phyloP scores from a whole-genome alignment of 1,284 basidiomycete species.

The Rhodotorula glutinis region DNA sequence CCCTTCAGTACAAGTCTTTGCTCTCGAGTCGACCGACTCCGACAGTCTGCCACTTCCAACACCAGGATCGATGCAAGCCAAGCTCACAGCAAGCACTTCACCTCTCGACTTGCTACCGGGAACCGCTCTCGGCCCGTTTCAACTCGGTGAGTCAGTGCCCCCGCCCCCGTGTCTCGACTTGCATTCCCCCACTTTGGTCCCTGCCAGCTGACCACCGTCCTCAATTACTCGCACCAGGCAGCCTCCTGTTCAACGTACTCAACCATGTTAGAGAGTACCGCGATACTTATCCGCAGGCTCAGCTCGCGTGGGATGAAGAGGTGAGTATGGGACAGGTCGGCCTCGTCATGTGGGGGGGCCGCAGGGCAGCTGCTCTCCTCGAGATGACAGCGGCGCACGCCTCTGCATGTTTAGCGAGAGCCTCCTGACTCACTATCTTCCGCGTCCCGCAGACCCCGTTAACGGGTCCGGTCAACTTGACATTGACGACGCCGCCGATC shows the following conservation, averaged over 20 bases:
- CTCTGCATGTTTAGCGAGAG: slow-evolving; percentile 1
- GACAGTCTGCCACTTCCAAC: too few species aligned
- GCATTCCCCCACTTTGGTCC: too few species aligned
- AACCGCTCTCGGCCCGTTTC: slow-evolving; percentile 24
- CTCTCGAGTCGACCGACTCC: too few species aligned
- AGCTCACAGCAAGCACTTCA: background rate
- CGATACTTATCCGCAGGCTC: slow-evolving; percentile 14
- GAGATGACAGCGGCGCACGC: background rate
- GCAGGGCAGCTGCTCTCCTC: background rate
- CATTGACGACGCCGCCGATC: slow-evolving; percentile 34
- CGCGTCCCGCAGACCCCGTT: slow-evolving; percentile 26
- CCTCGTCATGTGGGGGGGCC: too few species aligned
- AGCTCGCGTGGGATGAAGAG: slow-evolving; percentile 29
- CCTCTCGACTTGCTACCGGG: slow-evolving; percentile 20
- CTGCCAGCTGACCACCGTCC: too few species aligned
- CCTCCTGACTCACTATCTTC: too few species aligned
- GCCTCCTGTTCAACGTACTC: slow-evolving; percentile 31
- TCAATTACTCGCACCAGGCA: too few species aligned
- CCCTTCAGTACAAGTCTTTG: too few species aligned
- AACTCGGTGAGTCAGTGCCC: slow-evolving; percentile 28
- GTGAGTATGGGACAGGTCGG: slow-evolving; percentile 8
- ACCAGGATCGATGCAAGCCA: too few species aligned
- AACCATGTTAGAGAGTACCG: slow-evolving; percentile 26
- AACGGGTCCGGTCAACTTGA: slow-evolving; percentile 24
- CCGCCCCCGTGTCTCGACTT: too few species aligned